These are phyloP conservation scores for Komagataella ulmi DNA, from an alignment of 805 yeast genomes.

Conservation along the genomic window DNA sequence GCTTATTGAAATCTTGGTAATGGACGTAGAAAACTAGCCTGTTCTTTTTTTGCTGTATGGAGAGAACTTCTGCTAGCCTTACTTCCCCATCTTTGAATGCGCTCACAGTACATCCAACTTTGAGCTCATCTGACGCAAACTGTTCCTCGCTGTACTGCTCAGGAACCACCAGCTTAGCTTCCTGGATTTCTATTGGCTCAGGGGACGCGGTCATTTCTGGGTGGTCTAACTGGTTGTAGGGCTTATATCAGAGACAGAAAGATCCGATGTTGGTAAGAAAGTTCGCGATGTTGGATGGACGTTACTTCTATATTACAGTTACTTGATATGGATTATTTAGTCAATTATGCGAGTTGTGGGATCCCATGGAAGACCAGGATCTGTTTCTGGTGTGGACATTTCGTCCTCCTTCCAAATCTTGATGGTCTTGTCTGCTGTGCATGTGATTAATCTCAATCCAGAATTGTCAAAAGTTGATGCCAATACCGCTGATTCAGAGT, in stretches of 20 bases:
- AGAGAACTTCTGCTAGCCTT: slow-evolving; percentile 76
- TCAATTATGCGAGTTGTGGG: not conserved
- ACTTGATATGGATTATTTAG: not conserved
- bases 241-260: not conserved
- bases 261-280: not conserved
- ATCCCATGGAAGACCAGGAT: not conserved
- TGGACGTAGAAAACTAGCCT: slow-evolving; percentile 82
- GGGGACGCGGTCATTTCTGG: not conserved
- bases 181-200: not conserved
- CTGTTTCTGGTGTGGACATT: slow-evolving; percentile 16
- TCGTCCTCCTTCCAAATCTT: slow-evolving; percentile 53
- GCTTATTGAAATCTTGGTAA: slow-evolving; percentile 86
- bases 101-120: slow-evolving; percentile 70
- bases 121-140: slow-evolving; percentile 32
- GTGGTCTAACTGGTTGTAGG: not conserved
- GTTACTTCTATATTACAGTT: not conserved
- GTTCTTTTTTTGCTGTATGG: slow-evolving; percentile 62
- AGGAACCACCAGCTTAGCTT: not conserved
- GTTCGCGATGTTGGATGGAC: not conserved
- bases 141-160: slow-evolving; percentile 3
- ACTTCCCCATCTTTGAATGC: slow-evolving; percentile 72
- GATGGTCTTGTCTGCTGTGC: slow-evolving; percentile 83
- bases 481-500: slow-evolving; percentile 54
- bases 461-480: slow-evolving; percentile 66
- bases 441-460: slow-evolving; percentile 71